phyloP scores from a whole-genome alignment of 805 yeast genomes.

The Millerago galiae region DNA sequence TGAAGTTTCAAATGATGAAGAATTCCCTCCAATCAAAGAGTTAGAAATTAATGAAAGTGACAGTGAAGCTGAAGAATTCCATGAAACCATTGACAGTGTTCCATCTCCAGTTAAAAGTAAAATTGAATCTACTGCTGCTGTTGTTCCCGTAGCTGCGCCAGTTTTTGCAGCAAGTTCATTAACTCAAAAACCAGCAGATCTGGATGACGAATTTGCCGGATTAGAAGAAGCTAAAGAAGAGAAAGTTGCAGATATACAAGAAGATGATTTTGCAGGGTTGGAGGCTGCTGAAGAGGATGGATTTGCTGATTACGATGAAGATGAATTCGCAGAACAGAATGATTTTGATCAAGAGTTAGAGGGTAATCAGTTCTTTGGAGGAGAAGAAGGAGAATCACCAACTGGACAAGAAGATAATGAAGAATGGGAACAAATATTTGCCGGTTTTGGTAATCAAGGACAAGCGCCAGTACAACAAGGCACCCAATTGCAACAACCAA shows the following conservation, averaged over 20 bases:
- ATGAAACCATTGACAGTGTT: slow-evolving; percentile 34
- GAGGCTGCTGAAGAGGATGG: slow-evolving; percentile 34
- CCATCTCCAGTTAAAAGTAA: slow-evolving; percentile 8
- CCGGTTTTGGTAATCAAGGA: slow-evolving; percentile 68
- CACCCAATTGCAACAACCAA: slow-evolving; percentile 4
- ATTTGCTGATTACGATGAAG: slow-evolving; percentile 19
- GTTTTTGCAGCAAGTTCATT: slow-evolving; percentile 28
- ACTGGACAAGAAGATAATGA: slow-evolving; percentile 35
- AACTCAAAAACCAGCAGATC: not conserved
- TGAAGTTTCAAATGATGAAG: slow-evolving; percentile 28
- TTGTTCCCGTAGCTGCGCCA: slow-evolving; percentile 9
- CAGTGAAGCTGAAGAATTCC: slow-evolving; percentile 33
- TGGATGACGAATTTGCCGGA: slow-evolving; percentile 10
- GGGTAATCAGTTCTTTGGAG: slow-evolving; percentile 19
- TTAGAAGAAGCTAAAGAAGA: slow-evolving; percentile 26
- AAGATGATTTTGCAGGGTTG: slow-evolving; percentile 27
- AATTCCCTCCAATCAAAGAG: slow-evolving; percentile 60
- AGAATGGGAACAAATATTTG: slow-evolving; percentile 93
- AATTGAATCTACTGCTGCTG: slow-evolving; percentile 1
- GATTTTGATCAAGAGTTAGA: slow-evolving; percentile 19
- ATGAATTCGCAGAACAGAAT: slow-evolving; percentile 17
- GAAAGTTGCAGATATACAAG: slow-evolving; percentile 16
- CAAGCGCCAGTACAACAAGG: slow-evolving; percentile 4
- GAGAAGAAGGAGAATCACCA: slow-evolving; percentile 11
- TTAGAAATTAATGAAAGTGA: slow-evolving; percentile 47